Conservation (phyloP, 768 basidiomycete genomes). For the Rhizopogon salebrosus region DNA sequence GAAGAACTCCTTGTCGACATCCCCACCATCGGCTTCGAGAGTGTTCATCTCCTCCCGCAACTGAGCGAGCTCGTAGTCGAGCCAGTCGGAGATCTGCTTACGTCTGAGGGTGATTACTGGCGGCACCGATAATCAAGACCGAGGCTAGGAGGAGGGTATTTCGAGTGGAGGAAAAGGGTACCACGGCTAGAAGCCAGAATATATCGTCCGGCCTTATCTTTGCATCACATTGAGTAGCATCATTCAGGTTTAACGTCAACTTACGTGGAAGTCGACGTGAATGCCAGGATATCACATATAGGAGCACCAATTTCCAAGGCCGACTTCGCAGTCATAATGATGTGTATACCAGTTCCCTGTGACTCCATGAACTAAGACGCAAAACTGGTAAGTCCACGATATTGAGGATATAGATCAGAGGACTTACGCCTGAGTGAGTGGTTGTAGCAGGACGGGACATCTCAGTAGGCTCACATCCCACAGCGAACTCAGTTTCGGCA, state of each 20-base stretch:
- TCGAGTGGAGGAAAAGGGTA: slow-evolving; percentile 73
- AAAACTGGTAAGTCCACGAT: slow-evolving; percentile 5
- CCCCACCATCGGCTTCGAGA: slow-evolving; percentile 43
- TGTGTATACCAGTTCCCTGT: slow-evolving; percentile 93
- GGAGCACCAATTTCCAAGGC: slow-evolving; percentile 92
- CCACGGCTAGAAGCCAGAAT: slow-evolving; percentile 96
- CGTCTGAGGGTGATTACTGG: slow-evolving; percentile 95
- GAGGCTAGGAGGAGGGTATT: slow-evolving; percentile 75
- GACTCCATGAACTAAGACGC: slow-evolving; percentile 86
- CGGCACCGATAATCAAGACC: slow-evolving; percentile 86
- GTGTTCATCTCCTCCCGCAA: slow-evolving; percentile 72
- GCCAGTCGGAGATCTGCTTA: slow-evolving; percentile 92
- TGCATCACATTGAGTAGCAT: slow-evolving; percentile 26
- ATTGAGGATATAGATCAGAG: background rate
- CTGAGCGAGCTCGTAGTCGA: slow-evolving; percentile 80
- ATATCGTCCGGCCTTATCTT: slow-evolving; percentile 97
- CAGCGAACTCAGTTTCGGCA: slow-evolving; percentile 94
- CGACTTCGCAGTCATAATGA: slow-evolving; percentile 95
- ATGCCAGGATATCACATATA: slow-evolving; percentile 89
- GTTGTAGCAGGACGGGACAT: slow-evolving; percentile 98
- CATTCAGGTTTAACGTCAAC: slow-evolving; percentile 23
- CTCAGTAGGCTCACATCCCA: slow-evolving; percentile 98
- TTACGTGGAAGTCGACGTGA: slow-evolving; percentile 94
- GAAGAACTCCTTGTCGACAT: slow-evolving; percentile 65
- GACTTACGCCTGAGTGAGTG: slow-evolving; percentile 85